These are phyloP conservation scores for Aspergillus pseudonomiae DNA, from an alignment of 2,329 filamentous ascomycete species.

Conservation along the genomic window DNA sequence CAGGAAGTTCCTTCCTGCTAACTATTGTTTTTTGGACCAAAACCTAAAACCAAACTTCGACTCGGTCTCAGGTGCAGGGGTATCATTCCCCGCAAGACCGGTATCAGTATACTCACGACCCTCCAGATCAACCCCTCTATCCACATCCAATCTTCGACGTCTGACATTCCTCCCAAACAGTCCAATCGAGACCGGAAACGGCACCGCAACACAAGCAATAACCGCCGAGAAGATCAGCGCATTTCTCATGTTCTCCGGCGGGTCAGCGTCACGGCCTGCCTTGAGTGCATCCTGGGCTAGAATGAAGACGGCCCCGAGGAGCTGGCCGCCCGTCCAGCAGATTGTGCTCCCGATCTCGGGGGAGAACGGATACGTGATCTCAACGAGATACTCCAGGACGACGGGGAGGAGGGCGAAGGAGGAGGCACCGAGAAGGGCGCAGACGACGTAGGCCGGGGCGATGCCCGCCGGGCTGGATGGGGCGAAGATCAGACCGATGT, in stretches of 20 bases:
- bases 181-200: conserved; percentile 70
- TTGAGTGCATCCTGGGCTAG: conserved; percentile 76
- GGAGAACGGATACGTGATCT: conserved; percentile 82
- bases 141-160: conserved; percentile 44
- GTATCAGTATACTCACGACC: conserved; percentile 1
- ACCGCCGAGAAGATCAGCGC: conserved; percentile 80
- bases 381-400: conserved; percentile 81
- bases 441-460: conserved; percentile 69
- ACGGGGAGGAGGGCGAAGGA: conserved; percentile 82
- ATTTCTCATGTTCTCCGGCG: conserved; percentile 72
- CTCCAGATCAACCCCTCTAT: conserved; percentile 33
- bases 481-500: conserved; percentile 81
- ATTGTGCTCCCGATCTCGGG: conserved; percentile 84
- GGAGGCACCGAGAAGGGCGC: conserved; percentile 75
- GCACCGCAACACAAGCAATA: conserved; percentile 65
- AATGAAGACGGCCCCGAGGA: conserved; percentile 83
- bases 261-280: conserved; percentile 53
- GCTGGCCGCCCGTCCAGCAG: conserved; percentile 83
- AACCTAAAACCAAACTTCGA: conserved; percentile 9
- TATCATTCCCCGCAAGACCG: background rate
- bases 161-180: conserved; percentile 63
- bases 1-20: background rate
- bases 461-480: conserved; percentile 58
- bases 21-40: background rate
- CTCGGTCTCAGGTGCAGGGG: background rate